Percentiles rank a stretch among this genome's conserved stretches.
Conservation (phyloP, 164 flowering plant genomes). For the Stephania yunnanensis region DNA sequence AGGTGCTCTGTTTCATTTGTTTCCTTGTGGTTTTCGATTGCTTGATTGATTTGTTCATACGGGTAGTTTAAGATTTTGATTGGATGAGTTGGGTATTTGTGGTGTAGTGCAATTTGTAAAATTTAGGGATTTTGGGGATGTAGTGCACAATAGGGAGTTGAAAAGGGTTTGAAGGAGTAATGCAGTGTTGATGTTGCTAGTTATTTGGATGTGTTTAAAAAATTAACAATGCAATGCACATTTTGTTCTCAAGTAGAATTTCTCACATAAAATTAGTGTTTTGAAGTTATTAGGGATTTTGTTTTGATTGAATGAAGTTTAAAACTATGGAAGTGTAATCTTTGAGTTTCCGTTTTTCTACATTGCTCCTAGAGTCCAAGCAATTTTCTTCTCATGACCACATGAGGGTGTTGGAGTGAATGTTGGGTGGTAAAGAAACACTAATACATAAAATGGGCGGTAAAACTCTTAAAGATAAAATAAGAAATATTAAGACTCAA, state of each 20-base stretch:
- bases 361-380: not conserved
- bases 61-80: not conserved
- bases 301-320: no score
- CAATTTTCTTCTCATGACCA: not conserved
- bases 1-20: not conserved
- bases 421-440: no score
- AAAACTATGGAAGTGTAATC: not conserved
- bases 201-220: not conserved
- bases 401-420: no score
- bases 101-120: no score
- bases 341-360: not conserved
- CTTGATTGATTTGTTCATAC: not conserved
- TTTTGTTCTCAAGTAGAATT: not conserved
- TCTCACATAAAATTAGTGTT: no score
- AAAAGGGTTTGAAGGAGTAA: not conserved
- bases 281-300: no score
- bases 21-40: not conserved
- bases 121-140: no score
- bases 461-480: no score
- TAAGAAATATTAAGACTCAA: no score
- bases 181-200: not conserved
- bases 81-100: no score
- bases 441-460: no score
- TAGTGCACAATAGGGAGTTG: no score
- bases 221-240: not conserved